A percentile compares a stretch with the other conserved stretches of the same genome.
Conservation (phyloP, 495 filamentous ascomycete species). For the Xylaria cubensis region DNA sequence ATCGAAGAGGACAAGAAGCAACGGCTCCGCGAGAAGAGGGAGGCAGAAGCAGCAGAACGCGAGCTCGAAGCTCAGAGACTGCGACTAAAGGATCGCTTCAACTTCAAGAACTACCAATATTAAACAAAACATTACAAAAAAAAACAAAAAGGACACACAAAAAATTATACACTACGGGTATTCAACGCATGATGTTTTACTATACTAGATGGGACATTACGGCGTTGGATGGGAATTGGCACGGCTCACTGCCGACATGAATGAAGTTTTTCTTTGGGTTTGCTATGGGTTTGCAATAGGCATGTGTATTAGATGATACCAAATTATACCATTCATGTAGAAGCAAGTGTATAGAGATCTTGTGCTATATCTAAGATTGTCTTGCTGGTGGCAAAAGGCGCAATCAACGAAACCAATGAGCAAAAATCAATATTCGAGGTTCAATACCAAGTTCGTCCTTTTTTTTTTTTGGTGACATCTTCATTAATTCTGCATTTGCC, state of each 20-base stretch:
- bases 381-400: not conserved
- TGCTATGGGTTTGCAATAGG: constrained; percentile 15
- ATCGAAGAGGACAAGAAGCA: constrained; percentile 26
- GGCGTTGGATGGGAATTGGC: constrained; percentile 13
- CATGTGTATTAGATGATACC: constrained; percentile 27
- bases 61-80: constrained; percentile 37
- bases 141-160: constrained; percentile 7
- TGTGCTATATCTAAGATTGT: constrained; percentile 18
- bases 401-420: constrained; percentile 22
- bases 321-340: constrained; percentile 24
- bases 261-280: constrained; percentile 4
- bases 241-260: not conserved
- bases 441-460: not conserved
- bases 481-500: not conserved
- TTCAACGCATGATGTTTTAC: constrained; percentile 20
- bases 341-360: constrained; percentile 18
- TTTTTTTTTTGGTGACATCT: not conserved
- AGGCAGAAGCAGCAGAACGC: constrained; percentile 25
- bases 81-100: constrained; percentile 36
- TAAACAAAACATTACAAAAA: not conserved
- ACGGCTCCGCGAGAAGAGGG: constrained; percentile 20
- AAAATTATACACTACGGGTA: not conserved
- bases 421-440: not conserved
- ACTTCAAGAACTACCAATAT: not conserved
- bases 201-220: constrained; percentile 14